Base-by-base conservation (phyloP, 139 green algal genomes). In the Chlamydomonas asymmetrica region DNA sequence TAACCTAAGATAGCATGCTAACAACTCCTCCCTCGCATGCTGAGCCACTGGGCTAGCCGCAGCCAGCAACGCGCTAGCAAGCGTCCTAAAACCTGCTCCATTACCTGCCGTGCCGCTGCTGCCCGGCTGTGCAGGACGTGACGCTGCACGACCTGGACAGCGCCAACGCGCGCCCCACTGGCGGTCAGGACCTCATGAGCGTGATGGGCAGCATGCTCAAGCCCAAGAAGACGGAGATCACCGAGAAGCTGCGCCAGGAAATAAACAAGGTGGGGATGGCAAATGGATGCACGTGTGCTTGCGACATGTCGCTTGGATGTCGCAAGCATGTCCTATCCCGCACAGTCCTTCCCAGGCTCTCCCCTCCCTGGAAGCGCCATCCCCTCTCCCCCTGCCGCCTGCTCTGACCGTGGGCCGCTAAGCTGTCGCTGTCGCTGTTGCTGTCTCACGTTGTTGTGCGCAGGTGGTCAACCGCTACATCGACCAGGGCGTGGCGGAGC, bases 181-280 rank as follows among this genome's bases (percentile, higher is more conserved):
- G 81, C 7, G 96, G 95, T 5, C 85, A 95, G 56, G 96, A 99
- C 84, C 94, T 99, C 77, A 91, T 98, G 87, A 88, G 80, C 6
- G 85, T 99, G 49, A 98, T 99, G 92, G 96, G 94, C 3, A 56
- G 32, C 84, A 94, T 99, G 86, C 87, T 98, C 60, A 97, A 97
- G 77, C 92, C 90, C 29, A 98, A 98, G 86, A 99, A 99, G 88
- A 99, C 96, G 0, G 96, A 99, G 79, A 98, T 99, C 79, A 99
- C 96, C 2, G 96, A 99, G 61, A 99, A 99, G 90, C 87, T 99
- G 79, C 84, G 96, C 27, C 86, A 94, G 71, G 96, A 99, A 79
- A 97, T 99, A 85, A 99, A 99, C 92, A 96, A 95, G 81, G 92
- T 97, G 41, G 79, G 86, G 22, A 80, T n/a, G n/a, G n/a, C n/a